Evolutionary conservation across 306 rosid species (phyloP).

Genomic region (Cicer chorassanicum): DNA sequence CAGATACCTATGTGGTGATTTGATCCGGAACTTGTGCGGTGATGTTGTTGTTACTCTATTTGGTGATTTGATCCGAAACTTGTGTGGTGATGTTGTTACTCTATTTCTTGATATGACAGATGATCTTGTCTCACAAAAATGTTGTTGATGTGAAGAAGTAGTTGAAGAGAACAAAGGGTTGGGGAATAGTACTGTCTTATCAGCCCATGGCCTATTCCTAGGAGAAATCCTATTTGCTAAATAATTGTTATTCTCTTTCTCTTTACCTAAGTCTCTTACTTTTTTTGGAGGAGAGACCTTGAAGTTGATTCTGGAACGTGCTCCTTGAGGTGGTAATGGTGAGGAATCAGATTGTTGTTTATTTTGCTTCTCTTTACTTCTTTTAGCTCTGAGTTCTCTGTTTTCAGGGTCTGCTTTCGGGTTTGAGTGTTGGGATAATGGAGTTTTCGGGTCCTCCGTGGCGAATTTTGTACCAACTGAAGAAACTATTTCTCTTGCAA

Average conservation of each 20-base stretch:
- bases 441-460: slow-evolving; percentile 78
- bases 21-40: slow-evolving; percentile 1
- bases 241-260: slow-evolving; percentile 49
- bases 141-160: slow-evolving; percentile 52
- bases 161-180: slow-evolving; percentile 74
- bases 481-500: slow-evolving; percentile 74
- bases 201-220: slow-evolving; percentile 82
- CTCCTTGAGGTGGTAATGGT: slow-evolving; percentile 52
- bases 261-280: slow-evolving; percentile 62
- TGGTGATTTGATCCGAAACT: slow-evolving; percentile 70
- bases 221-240: slow-evolving; percentile 85
- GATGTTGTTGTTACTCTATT: slow-evolving; percentile 52
- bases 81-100: slow-evolving; percentile 68
- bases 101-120: slow-evolving; percentile 69
- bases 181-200: slow-evolving; percentile 82
- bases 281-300: slow-evolving; percentile 81
- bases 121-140: slow-evolving; percentile 73
- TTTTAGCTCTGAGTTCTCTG: slow-evolving; percentile 68
- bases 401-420: slow-evolving; percentile 54
- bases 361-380: slow-evolving; percentile 82
- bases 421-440: slow-evolving; percentile 54
- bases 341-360: slow-evolving; percentile 57
- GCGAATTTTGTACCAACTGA: slow-evolving; percentile 50
- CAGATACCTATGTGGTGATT: slow-evolving; percentile 74
- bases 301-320: slow-evolving; percentile 81